Evolutionary conservation across 1,139 yeast species (phyloP).

Genomic region (Pneumocystis carinii): DNA sequence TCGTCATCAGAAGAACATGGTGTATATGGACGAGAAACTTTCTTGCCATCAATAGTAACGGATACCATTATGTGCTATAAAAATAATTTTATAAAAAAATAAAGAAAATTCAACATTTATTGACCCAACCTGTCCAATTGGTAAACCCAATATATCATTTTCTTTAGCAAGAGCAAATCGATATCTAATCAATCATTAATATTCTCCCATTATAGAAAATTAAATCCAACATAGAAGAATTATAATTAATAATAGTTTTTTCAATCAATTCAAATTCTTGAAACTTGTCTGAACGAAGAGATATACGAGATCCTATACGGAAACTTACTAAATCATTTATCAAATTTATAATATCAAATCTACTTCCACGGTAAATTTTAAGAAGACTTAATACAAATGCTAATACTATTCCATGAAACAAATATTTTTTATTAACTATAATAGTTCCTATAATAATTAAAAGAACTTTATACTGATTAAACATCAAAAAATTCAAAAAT

Average conservation of each 20-base stretch:
- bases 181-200: conserved; percentile 12
- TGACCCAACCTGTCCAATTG: conserved; percentile 54
- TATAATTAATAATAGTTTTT: conserved; percentile 65
- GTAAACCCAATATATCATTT: conserved; percentile 68
- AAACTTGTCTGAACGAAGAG: conserved; percentile 50
- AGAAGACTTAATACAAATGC: background rate
- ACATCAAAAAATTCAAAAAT: background rate
- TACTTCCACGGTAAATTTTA: background rate
- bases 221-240: conserved; percentile 51
- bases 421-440: background rate
- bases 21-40: conserved; percentile 79
- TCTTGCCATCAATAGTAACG: conserved; percentile 65
- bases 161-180: conserved; percentile 71
- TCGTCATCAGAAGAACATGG: conserved; percentile 79
- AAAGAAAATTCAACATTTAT: conserved; percentile 37
- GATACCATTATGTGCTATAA: conserved; percentile 35
- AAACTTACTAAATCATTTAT: background rate
- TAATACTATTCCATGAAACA: background rate
- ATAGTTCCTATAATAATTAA: background rate
- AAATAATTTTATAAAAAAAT: background rate
- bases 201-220: background rate
- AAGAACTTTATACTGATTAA: background rate
- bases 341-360: background rate
- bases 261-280: conserved; percentile 71
- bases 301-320: conserved; percentile 26